Evolutionary conservation across 2,329 filamentous ascomycete species (phyloP), one percentile per base, ranked within the genome.

Genomic region (Colletotrichum sojae): DNA sequence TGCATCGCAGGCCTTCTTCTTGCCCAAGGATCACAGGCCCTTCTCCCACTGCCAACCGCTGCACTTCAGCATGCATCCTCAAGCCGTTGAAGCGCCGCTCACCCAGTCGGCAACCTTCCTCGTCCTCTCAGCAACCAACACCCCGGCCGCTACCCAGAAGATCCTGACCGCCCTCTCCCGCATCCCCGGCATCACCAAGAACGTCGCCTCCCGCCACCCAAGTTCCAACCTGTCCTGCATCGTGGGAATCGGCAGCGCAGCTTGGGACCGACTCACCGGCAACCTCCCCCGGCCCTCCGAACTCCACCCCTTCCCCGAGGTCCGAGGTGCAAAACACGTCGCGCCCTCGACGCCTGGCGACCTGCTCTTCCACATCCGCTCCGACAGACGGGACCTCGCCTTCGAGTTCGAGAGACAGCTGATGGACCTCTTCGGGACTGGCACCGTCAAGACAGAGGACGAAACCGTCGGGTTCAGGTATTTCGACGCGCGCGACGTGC

Each of bases 381-480:
- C 87, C 0, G 86, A 89, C 56, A 81, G 88, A 1, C 81, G 86
- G 15, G 88, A 89, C 71, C 71, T 90, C 22, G 85, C 83, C 72
- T 89, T 89, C 69, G 88, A 90, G 73, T 86, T 89, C 63, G 87
- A 89, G 77, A 78, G 83, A 39, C 87, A 89, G 71, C 74, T 90
- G 12, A 76, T 89, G 73, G 81, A 84, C 15, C 71, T 74, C 2
- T 80, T 90, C 0, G 85, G 84, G 0, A 82, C 83, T 51, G 31
- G 31, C 9, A 69, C 84, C 0, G 83, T 89, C 12, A 74, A 73
- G 0, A 80, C 88, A 1, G 79, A 83, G 1, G 88, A 90, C 58
- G 83, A 84, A 63, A 89, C 88, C 0, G 78, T 81, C 1, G 88
- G 88, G 0, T 90, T 90, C 75, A 84, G 88, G 3, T 90, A 89